Conservation (phyloP, 164 flowering plant species). For the Cinnamomum chago region DNA sequence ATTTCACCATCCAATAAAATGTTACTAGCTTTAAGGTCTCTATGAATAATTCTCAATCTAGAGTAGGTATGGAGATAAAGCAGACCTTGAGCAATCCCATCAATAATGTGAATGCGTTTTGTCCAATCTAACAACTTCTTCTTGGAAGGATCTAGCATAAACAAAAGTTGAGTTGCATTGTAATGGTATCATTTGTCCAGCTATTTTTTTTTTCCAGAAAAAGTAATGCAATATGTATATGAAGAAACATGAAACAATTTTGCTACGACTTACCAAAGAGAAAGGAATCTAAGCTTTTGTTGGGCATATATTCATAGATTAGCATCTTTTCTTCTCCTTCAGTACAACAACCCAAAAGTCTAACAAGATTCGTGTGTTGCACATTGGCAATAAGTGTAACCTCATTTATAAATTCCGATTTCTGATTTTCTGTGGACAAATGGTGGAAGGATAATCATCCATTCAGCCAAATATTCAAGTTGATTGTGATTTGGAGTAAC, state of each 20-base stretch:
- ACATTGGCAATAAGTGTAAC: constrained; percentile 33
- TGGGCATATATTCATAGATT: constrained; percentile 36
- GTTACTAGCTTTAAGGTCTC: constrained; percentile 52
- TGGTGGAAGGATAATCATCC: too few relatives aligned
- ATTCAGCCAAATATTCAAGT: too few relatives aligned
- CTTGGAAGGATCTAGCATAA: constrained; percentile 21
- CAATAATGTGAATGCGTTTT: constrained; percentile 29
- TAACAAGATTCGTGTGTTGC: constrained; percentile 40
- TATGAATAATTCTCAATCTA: constrained; percentile 32
- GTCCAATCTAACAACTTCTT: constrained; percentile 24
- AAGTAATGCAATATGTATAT: neutral
- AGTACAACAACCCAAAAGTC: constrained; percentile 33
- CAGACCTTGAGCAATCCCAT: constrained; percentile 39
- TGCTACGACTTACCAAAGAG: constrained; percentile 20
- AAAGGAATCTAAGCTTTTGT: constrained; percentile 28
- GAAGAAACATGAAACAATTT: neutral
- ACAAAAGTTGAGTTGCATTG: neutral
- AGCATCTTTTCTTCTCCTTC: constrained; percentile 34
- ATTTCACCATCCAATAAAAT: constrained; percentile 33
- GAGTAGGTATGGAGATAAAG: constrained; percentile 50
- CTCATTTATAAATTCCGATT: constrained; percentile 38
- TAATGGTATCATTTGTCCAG: neutral
- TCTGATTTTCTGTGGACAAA: too few relatives aligned
- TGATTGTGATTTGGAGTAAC: too few relatives aligned
- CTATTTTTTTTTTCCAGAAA: neutral